Evolutionary conservation across 352 stramenopile species (phyloP).

Genomic region (Phytophthora megakarya): DNA sequence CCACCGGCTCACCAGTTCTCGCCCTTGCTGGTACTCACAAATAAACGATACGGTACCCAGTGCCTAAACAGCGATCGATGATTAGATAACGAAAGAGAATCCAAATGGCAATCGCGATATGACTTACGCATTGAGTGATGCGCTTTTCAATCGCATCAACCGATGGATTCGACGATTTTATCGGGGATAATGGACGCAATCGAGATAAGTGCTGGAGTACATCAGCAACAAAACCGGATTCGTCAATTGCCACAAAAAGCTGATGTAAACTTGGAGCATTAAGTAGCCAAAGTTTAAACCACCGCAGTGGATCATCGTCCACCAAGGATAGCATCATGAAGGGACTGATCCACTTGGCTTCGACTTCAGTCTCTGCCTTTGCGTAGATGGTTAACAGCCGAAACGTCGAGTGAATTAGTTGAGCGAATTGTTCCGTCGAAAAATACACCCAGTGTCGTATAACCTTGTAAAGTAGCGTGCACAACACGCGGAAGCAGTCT

Average conservation of each 20-base stretch:
- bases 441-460: constrained; percentile 68
- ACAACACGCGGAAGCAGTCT: constrained; percentile 53
- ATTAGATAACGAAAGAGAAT: background rate
- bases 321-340: constrained; percentile 43
- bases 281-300: constrained; percentile 56
- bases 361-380: constrained; percentile 21
- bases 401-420: constrained; percentile 48
- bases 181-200: constrained; percentile 34
- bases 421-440: constrained; percentile 44
- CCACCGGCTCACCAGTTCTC: constrained; percentile 35
- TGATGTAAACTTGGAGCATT: constrained; percentile 43
- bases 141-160: constrained; percentile 26
- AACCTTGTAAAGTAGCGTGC: constrained; percentile 37
- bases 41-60: constrained; percentile 38
- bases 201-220: constrained; percentile 50
- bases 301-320: constrained; percentile 35
- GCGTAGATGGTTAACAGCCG: constrained; percentile 51
- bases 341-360: constrained; percentile 29
- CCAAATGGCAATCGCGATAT: background rate
- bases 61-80: constrained; percentile 15
- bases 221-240: constrained; percentile 43
- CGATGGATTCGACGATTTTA: constrained; percentile 4
- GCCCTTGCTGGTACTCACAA: constrained; percentile 37
- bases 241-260: constrained; percentile 41
- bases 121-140: constrained; percentile 38